These are phyloP conservation scores for Podospora appendiculata DNA, from an alignment of 495 filamentous ascomycete species.

Conservation along the genomic window DNA sequence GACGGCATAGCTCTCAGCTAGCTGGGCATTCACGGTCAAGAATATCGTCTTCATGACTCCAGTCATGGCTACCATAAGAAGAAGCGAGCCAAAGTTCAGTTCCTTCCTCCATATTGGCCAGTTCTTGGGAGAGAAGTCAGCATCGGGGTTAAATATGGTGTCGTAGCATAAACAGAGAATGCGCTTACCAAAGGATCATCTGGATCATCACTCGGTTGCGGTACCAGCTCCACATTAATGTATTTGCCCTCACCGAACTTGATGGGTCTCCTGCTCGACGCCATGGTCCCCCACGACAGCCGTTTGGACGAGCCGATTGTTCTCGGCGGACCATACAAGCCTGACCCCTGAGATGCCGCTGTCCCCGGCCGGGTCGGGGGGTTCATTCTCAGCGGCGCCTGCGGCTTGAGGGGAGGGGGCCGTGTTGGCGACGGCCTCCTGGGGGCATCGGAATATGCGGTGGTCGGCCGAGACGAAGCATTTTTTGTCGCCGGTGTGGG, in stretches of 20 bases:
- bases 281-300: conserved; percentile 27
- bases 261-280: conserved; percentile 26
- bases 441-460: conserved; percentile 7
- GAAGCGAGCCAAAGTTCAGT: conserved; percentile 32
- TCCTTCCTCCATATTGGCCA: conserved; percentile 45
- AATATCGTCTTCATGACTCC: conserved; percentile 44
- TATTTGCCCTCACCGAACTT: conserved; percentile 40
- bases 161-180: background rate
- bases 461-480: conserved; percentile 2
- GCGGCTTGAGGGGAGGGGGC: conserved; percentile 13
- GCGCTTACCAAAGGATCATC: conserved; percentile 40
- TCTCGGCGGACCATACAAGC: conserved; percentile 6
- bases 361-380: conserved; percentile 22
- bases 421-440: conserved; percentile 12
- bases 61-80: conserved; percentile 32
- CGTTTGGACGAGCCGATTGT: conserved; percentile 25
- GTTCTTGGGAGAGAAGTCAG: conserved; percentile 26
- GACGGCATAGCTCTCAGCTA: conserved; percentile 30
- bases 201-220: conserved; percentile 40
- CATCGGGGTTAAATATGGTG: background rate
- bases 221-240: conserved; percentile 36
- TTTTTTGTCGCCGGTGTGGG: conserved; percentile 14
- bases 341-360: conserved; percentile 9
- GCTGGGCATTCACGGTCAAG: conserved; percentile 34
- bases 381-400: conserved; percentile 17